Evolutionary conservation across 1,284 basidiomycete genomes (phyloP).

Genomic region (Puccinia horiana): DNA sequence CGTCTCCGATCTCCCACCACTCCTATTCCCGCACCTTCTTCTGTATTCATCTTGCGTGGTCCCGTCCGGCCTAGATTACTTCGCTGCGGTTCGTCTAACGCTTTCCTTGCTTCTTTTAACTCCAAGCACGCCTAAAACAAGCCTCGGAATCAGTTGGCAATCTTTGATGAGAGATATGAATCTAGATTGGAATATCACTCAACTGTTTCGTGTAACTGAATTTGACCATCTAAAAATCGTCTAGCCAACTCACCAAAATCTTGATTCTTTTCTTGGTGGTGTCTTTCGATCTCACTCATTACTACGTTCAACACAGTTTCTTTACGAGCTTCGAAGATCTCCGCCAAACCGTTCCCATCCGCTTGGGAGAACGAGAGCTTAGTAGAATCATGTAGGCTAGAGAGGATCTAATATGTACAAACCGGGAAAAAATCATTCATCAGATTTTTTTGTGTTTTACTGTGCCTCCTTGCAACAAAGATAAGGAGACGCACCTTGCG

Average conservation of each 20-base stretch:
- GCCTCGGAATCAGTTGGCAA: neutral
- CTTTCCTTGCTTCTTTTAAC: constrained; percentile 3
- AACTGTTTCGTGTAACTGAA: constrained; percentile 27
- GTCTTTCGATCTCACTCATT: constrained; percentile 43
- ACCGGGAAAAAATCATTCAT: neutral
- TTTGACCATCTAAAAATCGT: constrained; percentile 31
- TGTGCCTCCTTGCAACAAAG: too few relatives aligned
- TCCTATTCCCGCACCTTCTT: neutral
- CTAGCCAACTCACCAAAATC: constrained; percentile 11
- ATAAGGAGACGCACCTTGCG: constrained; percentile 9
- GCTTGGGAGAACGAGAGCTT: neutral
- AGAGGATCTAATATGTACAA: constrained; percentile 13
- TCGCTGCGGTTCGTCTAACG: neutral
- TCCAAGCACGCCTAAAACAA: neutral
- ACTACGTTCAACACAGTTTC: constrained; percentile 46
- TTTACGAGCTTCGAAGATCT: constrained; percentile 16
- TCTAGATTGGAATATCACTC: neutral
- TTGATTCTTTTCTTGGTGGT: constrained; percentile 27
- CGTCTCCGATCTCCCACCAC: too few relatives aligned
- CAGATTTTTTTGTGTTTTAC: neutral
- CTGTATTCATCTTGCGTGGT: neutral
- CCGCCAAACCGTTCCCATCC: neutral
- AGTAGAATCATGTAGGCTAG: constrained; percentile 4
- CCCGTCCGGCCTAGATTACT: neutral
- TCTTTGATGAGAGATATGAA: neutral